phyloP scores from a whole-genome alignment of 345 rosid genomes.

The Acer saccharum region DNA sequence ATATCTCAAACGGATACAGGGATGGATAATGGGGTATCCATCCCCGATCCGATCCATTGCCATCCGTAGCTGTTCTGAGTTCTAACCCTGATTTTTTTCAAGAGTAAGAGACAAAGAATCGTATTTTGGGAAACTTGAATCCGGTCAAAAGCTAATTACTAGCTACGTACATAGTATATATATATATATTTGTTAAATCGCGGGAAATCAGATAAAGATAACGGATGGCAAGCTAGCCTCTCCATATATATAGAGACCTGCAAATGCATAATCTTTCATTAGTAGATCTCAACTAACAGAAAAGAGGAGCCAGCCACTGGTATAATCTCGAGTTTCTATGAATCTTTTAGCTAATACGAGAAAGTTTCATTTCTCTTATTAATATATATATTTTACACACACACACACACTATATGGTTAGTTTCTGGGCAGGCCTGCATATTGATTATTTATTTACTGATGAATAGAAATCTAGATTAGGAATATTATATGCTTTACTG shows the following conservation, averaged over 20 bases:
- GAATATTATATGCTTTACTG: neutral
- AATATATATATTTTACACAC: neutral
- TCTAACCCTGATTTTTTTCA: neutral
- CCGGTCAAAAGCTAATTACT: slow-evolving; percentile 16
- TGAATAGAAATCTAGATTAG: neutral
- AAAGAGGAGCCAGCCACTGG: neutral
- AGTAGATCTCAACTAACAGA: neutral
- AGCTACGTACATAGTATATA: too few relatives aligned
- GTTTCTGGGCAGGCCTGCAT: slow-evolving; percentile 15
- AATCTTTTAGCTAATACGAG: neutral
- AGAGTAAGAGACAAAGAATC: neutral
- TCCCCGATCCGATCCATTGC: too few relatives aligned
- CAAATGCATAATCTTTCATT: neutral
- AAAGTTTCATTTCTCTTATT: neutral
- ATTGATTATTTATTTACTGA: neutral
- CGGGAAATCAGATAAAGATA: slow-evolving; percentile 10
- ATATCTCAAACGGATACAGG: too few relatives aligned
- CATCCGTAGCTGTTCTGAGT: too few relatives aligned
- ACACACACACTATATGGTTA: neutral
- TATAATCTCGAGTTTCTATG: neutral
- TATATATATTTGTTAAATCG: slow-evolving; percentile 3
- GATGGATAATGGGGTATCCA: too few relatives aligned
- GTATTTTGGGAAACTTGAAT: neutral
- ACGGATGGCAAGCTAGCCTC: neutral
- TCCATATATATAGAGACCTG: neutral